phyloP scores from a whole-genome alignment of 495 filamentous ascomycete genomes.

The Letharia columbiana region DNA sequence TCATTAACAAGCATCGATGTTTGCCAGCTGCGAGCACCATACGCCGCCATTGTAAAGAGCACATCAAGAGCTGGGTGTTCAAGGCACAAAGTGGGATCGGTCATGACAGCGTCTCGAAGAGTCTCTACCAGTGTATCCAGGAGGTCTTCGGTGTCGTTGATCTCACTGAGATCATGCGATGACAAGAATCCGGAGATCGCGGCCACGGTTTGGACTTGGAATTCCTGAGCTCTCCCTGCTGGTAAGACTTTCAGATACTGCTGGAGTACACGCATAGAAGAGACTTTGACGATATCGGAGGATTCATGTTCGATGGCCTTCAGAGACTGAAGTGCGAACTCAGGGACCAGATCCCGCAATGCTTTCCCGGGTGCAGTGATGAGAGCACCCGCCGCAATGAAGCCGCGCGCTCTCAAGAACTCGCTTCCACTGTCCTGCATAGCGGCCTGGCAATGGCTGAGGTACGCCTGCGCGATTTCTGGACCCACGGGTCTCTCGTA shows the following conservation, averaged over 20 bases:
- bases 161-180: slow-evolving; percentile 68
- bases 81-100: slow-evolving; percentile 65
- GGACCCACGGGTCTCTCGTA: slow-evolving; percentile 54
- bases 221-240: slow-evolving; percentile 41
- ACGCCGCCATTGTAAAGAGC: slow-evolving; percentile 79
- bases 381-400: slow-evolving; percentile 69
- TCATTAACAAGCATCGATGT: slow-evolving; percentile 74
- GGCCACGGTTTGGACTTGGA: slow-evolving; percentile 65
- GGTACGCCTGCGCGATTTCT: slow-evolving; percentile 60
- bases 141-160: slow-evolving; percentile 80
- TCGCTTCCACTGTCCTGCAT: slow-evolving; percentile 53
- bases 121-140: slow-evolving; percentile 86
- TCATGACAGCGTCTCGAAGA: slow-evolving; percentile 68
- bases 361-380: slow-evolving; percentile 48
- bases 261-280: slow-evolving; percentile 82
- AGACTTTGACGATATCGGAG: slow-evolving; percentile 81
- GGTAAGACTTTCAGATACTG: slow-evolving; percentile 61
- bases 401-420: slow-evolving; percentile 76
- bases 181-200: slow-evolving; percentile 71
- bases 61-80: slow-evolving; percentile 67
- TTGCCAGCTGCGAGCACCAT: slow-evolving; percentile 82
- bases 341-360: slow-evolving; percentile 44
- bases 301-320: slow-evolving; percentile 64
- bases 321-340: slow-evolving; percentile 67
- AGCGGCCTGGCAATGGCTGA: slow-evolving; percentile 69